Conservation (phyloP, 1,139 yeast species). For the Blastobotrys aristatus region DNA sequence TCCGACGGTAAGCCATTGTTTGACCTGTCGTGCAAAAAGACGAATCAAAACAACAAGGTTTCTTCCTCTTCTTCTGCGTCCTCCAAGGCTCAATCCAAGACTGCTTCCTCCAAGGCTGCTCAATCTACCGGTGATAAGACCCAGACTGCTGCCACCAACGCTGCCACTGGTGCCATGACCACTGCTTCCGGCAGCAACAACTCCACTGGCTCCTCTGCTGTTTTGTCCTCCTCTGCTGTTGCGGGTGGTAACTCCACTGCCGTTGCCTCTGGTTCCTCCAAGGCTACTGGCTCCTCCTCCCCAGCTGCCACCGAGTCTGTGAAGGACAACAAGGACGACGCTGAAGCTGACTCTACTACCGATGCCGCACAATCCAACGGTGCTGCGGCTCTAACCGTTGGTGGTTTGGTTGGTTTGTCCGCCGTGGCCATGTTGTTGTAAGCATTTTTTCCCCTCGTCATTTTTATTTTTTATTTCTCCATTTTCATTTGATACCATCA, state of each 20-base stretch:
- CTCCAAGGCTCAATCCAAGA: conserved; percentile 4
- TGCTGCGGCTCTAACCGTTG: conserved; percentile 2
- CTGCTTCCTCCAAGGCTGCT: background rate
- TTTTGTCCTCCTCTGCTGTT: background rate
- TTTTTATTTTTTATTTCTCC: too few relatives aligned
- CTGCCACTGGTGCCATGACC: background rate
- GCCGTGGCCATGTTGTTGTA: conserved; percentile 1
- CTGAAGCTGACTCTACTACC: background rate
- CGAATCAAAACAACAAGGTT: background rate
- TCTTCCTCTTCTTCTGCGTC: conserved; percentile 10
- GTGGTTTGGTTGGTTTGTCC: conserved; percentile 1
- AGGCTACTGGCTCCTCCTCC: conserved; percentile 2
- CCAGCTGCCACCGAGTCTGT: background rate
- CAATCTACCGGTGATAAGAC: background rate
- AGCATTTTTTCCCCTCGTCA: too few relatives aligned
- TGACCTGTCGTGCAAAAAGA: conserved; percentile 20
- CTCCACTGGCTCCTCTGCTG: conserved; percentile 5
- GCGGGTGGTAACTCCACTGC: conserved; percentile 13
- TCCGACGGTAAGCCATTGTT: conserved; percentile 19
- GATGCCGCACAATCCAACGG: background rate
- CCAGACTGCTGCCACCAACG: background rate
- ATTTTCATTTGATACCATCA: background rate
- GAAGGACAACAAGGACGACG: background rate
- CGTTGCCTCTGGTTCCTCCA: conserved; percentile 9
- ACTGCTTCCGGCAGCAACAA: conserved; percentile 12